Evolutionary conservation across 2,329 filamentous ascomycete genomes (phyloP).

Genomic region (Xylaria arbuscula): DNA sequence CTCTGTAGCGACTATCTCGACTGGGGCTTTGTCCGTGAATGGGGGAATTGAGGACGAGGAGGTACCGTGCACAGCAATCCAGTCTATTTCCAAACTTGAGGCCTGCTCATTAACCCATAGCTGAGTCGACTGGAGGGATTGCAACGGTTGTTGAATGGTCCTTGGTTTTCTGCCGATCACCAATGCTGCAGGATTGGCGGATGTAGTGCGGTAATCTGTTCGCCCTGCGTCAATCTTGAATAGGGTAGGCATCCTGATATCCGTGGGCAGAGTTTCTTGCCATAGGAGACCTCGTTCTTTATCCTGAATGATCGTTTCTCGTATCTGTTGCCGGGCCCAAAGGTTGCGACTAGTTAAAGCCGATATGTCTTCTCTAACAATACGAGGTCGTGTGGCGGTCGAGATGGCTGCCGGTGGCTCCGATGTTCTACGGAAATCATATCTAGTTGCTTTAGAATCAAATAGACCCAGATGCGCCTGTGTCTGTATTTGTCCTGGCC

Average conservation of each 20-base stretch:
- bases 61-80: conserved; percentile 47
- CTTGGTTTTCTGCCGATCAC: conserved; percentile 52
- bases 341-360: conserved; percentile 38
- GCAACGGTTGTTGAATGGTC: conserved; percentile 40
- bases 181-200: conserved; percentile 51
- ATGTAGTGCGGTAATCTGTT: conserved; percentile 49
- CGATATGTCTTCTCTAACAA: conserved; percentile 27
- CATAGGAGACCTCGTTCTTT: conserved; percentile 9
- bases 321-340: conserved; percentile 35
- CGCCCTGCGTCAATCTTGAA: conserved; percentile 50
- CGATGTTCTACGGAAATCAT: conserved; percentile 40
- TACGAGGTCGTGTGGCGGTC: conserved; percentile 45
- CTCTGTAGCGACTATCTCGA: conserved; percentile 40
- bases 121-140: conserved; percentile 43
- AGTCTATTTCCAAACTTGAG: conserved; percentile 42
- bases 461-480: conserved; percentile 41
- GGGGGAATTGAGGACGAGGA: conserved; percentile 41
- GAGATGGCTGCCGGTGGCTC: conserved; percentile 50
- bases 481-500: conserved; percentile 15
- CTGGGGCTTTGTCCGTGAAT: conserved; percentile 39
- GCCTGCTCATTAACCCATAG: conserved; percentile 41
- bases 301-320: not conserved
- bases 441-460: conserved; percentile 29
- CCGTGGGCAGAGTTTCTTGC: conserved; percentile 1
- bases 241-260: conserved; percentile 36